Evolutionary conservation across 73 alveolate species (phyloP), one percentile per base, ranked within the genome.

Genomic region (Paramecium octaurelia): DNA sequence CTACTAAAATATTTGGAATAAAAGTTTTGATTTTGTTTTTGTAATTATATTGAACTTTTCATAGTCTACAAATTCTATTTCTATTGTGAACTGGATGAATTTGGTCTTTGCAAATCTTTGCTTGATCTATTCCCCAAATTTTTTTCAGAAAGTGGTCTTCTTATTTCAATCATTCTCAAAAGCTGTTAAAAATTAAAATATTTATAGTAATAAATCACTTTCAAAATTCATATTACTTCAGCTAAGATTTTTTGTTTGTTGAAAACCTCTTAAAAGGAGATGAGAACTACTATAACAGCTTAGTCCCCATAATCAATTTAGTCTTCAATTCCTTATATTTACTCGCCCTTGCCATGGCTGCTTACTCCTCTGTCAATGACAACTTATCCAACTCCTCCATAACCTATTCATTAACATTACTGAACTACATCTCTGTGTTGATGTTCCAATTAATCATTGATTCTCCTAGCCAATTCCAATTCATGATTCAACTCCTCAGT

Each of bases 1-100:
- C n/a, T 38, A 80, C 77, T 80, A 43, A 80, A 80, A 43, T 80
- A 80, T 80, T 80, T 80, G 18, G 91, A 80, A 46, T 80, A 80
- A 48, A 80, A 80, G 73, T 80, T 80, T n/a, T 80, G 75, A 48
- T 80, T 80, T 42, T 80, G n/a, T 80, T 80, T 80, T 48, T 80
- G 75, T 44, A 80, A 48, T 80, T 80, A 46, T 16, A 80, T 24
- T 14, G 91, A 80, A 35, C 91, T 80, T 64, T 80, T 80, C 91
- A 80, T 80, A 18, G 59, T 73, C 27, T 34, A 73, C 54, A 80
- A 31, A 43, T 46, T 46, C 73, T 80, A 43, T 44, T 34, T 31
- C 24, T 80, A 24, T 48, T 80, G 38, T 80, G 76, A 42, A 64
- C 29, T 64, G 48, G 76, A 44, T 48, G 91, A 80, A 80, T 35